Evolutionary conservation across 2,329 filamentous ascomycete species (phyloP).

Genomic region (Fusarium vanettenii): DNA sequence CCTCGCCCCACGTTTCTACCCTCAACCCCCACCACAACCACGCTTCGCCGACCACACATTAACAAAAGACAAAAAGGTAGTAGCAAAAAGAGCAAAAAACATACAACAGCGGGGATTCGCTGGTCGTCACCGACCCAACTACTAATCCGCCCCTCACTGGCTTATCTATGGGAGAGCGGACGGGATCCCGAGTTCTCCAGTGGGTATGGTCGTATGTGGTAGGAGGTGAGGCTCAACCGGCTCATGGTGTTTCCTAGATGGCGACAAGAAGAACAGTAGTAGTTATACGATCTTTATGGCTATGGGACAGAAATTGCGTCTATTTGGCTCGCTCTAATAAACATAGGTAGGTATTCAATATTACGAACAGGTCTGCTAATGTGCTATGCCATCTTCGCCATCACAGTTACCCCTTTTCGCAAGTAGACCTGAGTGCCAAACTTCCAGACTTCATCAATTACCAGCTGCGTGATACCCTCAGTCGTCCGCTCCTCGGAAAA

Average conservation of each 20-base stretch:
- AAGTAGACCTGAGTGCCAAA: conserved; percentile 61
- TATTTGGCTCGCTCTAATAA: background rate
- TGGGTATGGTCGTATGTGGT: background rate
- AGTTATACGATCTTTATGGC: background rate
- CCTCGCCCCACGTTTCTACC: background rate
- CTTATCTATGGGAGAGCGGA: background rate
- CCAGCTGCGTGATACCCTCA: conserved; percentile 56
- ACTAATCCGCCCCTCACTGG: too few species aligned
- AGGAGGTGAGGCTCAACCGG: background rate
- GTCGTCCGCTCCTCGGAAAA: conserved; percentile 65
- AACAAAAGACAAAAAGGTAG: background rate
- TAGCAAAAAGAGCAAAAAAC: background rate
- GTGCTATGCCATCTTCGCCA: background rate
- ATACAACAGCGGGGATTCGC: background rate
- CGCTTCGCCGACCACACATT: background rate
- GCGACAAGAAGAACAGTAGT: background rate
- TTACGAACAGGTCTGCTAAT: background rate
- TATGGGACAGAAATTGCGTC: background rate
- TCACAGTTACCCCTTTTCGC: background rate
- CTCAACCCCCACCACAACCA: background rate
- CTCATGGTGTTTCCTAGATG: background rate
- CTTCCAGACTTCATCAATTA: conserved; percentile 84
- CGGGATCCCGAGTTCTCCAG: background rate
- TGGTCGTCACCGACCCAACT: background rate
- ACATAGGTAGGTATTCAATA: background rate